Evolutionary conservation across 2,329 filamentous ascomycete species (phyloP).

Genomic region (Chrysoporthe austroafricana): DNA sequence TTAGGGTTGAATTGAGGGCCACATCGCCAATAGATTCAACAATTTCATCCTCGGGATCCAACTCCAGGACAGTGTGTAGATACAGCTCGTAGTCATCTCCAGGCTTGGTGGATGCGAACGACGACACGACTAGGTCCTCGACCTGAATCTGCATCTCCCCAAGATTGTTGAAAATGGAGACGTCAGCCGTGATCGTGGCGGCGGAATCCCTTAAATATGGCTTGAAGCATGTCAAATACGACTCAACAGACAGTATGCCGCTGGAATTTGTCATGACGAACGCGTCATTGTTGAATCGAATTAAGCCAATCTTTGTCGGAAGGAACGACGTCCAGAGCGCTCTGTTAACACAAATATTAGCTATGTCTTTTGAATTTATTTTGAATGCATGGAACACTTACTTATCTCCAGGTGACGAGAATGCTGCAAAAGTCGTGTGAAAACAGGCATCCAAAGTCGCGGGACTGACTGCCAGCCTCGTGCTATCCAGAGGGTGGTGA

Average conservation of each 20-base stretch:
- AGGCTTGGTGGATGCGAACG: constrained; percentile 37
- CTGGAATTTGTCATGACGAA: constrained; percentile 8
- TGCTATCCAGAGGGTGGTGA: constrained; percentile 43
- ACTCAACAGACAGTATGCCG: constrained; percentile 36
- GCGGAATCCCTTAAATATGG: constrained; percentile 32
- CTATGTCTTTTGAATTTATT: no score
- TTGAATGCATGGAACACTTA: constrained; percentile 27
- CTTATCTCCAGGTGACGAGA: constrained; percentile 46
- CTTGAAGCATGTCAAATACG: constrained; percentile 37
- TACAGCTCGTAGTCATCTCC: constrained; percentile 42
- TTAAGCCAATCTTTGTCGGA: constrained; percentile 39
- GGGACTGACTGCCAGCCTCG: constrained; percentile 42
- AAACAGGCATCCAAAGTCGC: constrained; percentile 48
- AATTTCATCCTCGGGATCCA: constrained; percentile 47
- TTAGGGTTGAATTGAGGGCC: constrained; percentile 26
- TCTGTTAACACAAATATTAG: constrained; percentile 25
- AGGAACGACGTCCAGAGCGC: constrained; percentile 49
- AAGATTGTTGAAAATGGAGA: constrained; percentile 39
- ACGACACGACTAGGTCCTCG: constrained; percentile 39
- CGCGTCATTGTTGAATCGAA: constrained; percentile 41
- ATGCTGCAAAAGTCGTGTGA: constrained; percentile 47
- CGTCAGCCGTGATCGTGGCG: constrained; percentile 42
- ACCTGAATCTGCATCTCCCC: constrained; percentile 40
- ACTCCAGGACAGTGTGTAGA: constrained; percentile 40
- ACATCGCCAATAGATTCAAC: constrained; percentile 26